Percentiles rank a stretch among this genome's conserved stretches.
Conservation (phyloP, 257 asterid species). For the Salvia hispanica region DNA sequence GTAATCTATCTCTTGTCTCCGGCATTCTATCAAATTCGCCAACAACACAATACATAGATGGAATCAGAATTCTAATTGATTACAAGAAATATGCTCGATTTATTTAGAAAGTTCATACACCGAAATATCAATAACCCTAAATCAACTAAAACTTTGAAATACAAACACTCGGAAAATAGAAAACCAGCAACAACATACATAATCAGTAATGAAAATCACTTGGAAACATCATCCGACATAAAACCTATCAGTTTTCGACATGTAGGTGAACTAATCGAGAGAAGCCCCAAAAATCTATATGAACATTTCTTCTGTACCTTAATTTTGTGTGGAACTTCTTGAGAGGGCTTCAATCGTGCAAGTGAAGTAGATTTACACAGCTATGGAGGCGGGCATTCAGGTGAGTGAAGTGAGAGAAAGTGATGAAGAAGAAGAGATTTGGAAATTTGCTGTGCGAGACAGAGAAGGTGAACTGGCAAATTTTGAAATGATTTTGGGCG, state of each 20-base stretch:
- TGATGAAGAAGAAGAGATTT: neutral
- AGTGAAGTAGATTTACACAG: constrained; percentile 1
- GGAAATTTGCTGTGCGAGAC: neutral
- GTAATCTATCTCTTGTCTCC: constrained; percentile 56
- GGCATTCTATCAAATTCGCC: constrained; percentile 48
- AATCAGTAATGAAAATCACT: neutral
- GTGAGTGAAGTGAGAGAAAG: constrained; percentile 14
- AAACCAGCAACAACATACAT: neutral
- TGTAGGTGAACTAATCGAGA: neutral
- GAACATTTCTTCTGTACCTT: constrained; percentile 26
- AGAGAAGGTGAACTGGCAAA: constrained; percentile 53
- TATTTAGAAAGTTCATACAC: neutral
- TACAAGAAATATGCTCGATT: too few relatives aligned
- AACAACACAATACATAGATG: neutral
- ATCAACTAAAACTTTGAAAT: neutral
- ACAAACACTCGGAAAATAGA: too few relatives aligned
- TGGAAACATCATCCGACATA: neutral
- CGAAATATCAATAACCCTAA: neutral
- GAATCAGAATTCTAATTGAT: neutral
- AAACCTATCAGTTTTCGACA: constrained; percentile 1
- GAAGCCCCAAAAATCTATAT: neutral
- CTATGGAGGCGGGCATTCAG: constrained; percentile 22
- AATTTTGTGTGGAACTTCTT: neutral
- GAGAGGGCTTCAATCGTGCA: constrained; percentile 22
- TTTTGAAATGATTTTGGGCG: constrained; percentile 55